Conservation (phyloP, 2,329 filamentous ascomycete species). For the Fusarium chaquense region DNA sequence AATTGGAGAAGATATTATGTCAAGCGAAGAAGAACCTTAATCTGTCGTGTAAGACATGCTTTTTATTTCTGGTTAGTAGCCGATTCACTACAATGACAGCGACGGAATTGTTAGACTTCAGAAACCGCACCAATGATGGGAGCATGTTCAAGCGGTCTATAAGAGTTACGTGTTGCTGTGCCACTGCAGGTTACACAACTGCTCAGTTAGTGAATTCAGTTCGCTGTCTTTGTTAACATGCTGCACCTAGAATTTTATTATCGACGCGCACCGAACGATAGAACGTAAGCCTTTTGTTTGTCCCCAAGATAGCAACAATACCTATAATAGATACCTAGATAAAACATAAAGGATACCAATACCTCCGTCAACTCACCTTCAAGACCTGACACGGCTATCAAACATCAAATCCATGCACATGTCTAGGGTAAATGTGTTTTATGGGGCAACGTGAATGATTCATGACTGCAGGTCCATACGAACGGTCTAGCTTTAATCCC, state of each 20-base stretch:
- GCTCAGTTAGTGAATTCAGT: neutral
- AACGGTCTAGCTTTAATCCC: conserved; percentile 32
- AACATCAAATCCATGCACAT: neutral
- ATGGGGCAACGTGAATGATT: conserved; percentile 27
- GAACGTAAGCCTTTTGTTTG: neutral
- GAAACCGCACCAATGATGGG: too few species aligned
- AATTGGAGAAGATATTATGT: neutral
- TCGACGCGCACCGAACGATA: neutral
- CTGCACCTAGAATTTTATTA: neutral
- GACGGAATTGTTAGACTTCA: too few species aligned
- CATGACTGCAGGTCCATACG: conserved; percentile 27
- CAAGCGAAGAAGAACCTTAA: neutral
- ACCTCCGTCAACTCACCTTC: neutral
- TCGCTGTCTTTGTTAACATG: neutral
- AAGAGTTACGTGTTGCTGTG: neutral
- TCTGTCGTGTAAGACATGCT: neutral
- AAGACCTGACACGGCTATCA: neutral
- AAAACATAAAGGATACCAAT: neutral
- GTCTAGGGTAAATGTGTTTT: conserved; percentile 9
- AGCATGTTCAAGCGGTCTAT: neutral
- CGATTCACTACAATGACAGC: too few species aligned
- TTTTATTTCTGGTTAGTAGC: neutral
- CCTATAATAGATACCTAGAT: neutral
- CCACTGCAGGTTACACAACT: neutral
- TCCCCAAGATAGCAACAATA: too few species aligned